Percentiles rank a stretch among this genome's conserved stretches.
Evolutionary conservation across 176 grass and related monocot genomes (phyloP).

Genomic region (Hordeum vulgare): DNA sequence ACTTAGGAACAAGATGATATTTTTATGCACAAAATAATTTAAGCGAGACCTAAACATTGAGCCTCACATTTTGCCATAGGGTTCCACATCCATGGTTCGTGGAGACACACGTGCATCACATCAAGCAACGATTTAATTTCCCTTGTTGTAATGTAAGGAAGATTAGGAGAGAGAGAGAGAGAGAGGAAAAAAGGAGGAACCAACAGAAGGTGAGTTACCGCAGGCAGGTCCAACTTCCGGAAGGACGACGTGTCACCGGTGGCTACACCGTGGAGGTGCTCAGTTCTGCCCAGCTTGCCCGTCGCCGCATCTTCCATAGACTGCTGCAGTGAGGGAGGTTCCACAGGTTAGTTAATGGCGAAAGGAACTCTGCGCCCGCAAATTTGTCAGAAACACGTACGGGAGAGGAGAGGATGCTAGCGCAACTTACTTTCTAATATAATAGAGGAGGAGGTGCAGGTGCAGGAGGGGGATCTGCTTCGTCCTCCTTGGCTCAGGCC

Average conservation of each 20-base stretch:
- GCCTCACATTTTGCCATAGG: no score
- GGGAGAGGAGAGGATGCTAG: background rate
- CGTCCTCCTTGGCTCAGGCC: no score
- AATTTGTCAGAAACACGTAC: no score
- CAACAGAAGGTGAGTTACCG: background rate
- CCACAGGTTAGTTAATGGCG: no score
- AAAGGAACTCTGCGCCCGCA: background rate
- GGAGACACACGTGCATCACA: no score
- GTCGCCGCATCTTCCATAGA: background rate
- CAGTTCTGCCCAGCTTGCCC: background rate
- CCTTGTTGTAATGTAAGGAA: no score
- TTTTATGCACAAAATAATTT: no score
- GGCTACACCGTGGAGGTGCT: background rate
- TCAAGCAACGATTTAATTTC: no score
- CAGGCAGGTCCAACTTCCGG: background rate
- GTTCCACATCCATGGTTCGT: no score
- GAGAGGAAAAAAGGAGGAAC: background rate
- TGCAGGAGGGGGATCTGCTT: no score
- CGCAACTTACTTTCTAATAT: background rate
- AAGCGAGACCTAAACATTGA: no score
- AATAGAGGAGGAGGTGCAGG: background rate
- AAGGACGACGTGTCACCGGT: background rate
- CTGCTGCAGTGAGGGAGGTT: background rate
- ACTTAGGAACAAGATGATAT: no score
- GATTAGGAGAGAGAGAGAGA: background rate